Evolutionary conservation across 352 stramenopile genomes (phyloP), one percentile per base, ranked within the genome.

Genomic region (Globisporangium iwayamae): DNA sequence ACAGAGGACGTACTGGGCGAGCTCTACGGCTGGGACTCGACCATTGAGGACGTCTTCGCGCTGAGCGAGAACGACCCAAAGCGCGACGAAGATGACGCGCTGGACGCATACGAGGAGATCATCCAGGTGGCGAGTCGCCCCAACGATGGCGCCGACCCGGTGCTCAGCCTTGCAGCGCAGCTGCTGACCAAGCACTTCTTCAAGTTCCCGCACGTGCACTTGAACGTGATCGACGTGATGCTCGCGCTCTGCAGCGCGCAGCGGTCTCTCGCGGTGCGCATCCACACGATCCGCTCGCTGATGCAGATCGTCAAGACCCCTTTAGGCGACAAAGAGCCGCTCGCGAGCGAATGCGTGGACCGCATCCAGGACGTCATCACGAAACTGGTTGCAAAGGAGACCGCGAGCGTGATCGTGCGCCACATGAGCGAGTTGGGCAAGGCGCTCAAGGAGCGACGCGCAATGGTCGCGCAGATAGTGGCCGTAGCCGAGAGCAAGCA

Each of bases 151-250:
- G 11, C 11, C 39, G 81, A 89, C 64, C 51, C 74, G 0, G 84
- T 87, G 67, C 69, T 91, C 52, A 89, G 77, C 65, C 78, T 90
- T 30, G 82, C 82, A 47, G 82, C 81, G 22, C 83, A 90, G 66
- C 63, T 93, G 41, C 73, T 93, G 18, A 82, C 83, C 60, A 88
- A 88, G 57, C 83, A 94, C 58, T 94, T 92, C 57, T 75, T 78
- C 68, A 81, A 83, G 66, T 92, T 91, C 64, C 81, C 79, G 22
- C 83, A 92, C 69, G 81, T 92, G 45, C 78, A 91, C 55, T 47
- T 84, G 58, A 91, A 92, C 63, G 81, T 94, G 14, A 71, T 92
- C 36, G 72, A 85, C 59, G 76, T 83, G 47, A 53, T 91, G 58
- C 68, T 93, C 5, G 69, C 69, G 47, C 75, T 92, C 3, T 87